Conservation (phyloP, 352 stramenopile species). For the Globisporangium lucens region DNA sequence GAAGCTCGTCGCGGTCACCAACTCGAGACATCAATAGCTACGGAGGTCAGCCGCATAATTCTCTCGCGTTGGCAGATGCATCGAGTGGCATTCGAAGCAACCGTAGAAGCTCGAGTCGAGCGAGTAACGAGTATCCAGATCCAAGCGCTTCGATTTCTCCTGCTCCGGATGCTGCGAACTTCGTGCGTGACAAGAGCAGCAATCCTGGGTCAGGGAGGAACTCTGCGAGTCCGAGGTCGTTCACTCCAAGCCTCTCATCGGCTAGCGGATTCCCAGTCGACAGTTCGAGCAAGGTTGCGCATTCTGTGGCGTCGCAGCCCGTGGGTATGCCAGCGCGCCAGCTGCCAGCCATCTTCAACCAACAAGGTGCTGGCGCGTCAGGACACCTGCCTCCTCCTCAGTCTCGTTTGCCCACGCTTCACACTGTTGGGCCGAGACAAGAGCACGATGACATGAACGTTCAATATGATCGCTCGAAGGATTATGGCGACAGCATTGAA, state of each 20-base stretch:
- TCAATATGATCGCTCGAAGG: conserved; percentile 3
- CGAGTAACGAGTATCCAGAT: conserved; percentile 13
- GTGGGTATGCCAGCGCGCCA: not conserved
- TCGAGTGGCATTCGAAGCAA: not conserved
- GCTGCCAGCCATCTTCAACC: conserved; percentile 6
- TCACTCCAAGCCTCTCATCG: conserved; percentile 1
- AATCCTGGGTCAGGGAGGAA: conserved; percentile 2
- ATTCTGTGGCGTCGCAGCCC: not conserved
- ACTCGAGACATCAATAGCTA: conserved; percentile 7
- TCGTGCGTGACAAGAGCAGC: conserved; percentile 4
- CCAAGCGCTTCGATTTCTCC: not conserved
- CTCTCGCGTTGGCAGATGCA: not conserved
- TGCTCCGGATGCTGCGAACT: not conserved
- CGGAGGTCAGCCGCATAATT: not conserved
- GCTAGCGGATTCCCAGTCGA: conserved; percentile 1
- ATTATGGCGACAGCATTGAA: conserved; percentile 6
- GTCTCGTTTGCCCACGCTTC: conserved; percentile 14
- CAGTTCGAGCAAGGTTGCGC: not conserved
- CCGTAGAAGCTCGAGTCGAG: conserved; percentile 9
- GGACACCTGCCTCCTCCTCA: conserved; percentile 2
- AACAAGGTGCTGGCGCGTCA: not conserved
- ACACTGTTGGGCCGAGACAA: conserved; percentile 4
- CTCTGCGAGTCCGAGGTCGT: conserved; percentile 5
- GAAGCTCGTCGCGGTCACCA: conserved; percentile 13
- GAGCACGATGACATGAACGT: conserved; percentile 7